Evolutionary conservation across 176 grass and related monocot species (phyloP).

Genomic region (Musa acuminata): DNA sequence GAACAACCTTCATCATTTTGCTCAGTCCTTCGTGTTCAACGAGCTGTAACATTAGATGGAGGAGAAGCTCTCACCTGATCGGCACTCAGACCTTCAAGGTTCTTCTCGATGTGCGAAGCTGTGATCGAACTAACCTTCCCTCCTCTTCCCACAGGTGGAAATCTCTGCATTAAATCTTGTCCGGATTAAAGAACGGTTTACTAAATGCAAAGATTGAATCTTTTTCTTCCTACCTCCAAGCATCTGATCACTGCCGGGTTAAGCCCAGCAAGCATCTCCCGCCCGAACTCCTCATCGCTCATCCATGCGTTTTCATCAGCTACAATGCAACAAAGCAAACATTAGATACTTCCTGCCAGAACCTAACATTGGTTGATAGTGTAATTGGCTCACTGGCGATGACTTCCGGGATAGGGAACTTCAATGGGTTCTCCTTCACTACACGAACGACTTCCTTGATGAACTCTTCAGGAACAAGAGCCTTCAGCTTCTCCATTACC

Average conservation of each 20-base stretch:
- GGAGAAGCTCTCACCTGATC: slow-evolving; percentile 19
- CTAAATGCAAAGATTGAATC: not conserved
- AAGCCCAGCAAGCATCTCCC: slow-evolving; percentile 88
- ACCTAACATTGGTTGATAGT: not conserved
- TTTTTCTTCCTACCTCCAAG: slow-evolving; percentile 30
- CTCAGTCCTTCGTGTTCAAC: not conserved
- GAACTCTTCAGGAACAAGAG: slow-evolving; percentile 42
- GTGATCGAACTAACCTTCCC: slow-evolving; percentile 46
- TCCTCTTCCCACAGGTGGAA: slow-evolving; percentile 49
- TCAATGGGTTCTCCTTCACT: slow-evolving; percentile 49
- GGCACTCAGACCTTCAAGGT: slow-evolving; percentile 37
- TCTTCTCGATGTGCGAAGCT: slow-evolving; percentile 24
- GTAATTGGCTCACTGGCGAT: slow-evolving; percentile 37
- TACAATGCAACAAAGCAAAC: slow-evolving; percentile 5
- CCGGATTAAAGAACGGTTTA: not conserved
- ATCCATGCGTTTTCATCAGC: slow-evolving; percentile 64
- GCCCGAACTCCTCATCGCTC: slow-evolving; percentile 75
- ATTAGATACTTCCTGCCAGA: not conserved
- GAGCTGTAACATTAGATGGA: not conserved
- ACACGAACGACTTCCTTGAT: slow-evolving; percentile 44
- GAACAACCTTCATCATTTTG: not conserved
- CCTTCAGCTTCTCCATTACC: slow-evolving; percentile 58
- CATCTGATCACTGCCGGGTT: slow-evolving; percentile 63
- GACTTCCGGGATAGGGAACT: slow-evolving; percentile 74
- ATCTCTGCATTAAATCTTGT: slow-evolving; percentile 26